phyloP scores from a whole-genome alignment of 2,329 filamentous ascomycete genomes.

The Shiraia sp. region DNA sequence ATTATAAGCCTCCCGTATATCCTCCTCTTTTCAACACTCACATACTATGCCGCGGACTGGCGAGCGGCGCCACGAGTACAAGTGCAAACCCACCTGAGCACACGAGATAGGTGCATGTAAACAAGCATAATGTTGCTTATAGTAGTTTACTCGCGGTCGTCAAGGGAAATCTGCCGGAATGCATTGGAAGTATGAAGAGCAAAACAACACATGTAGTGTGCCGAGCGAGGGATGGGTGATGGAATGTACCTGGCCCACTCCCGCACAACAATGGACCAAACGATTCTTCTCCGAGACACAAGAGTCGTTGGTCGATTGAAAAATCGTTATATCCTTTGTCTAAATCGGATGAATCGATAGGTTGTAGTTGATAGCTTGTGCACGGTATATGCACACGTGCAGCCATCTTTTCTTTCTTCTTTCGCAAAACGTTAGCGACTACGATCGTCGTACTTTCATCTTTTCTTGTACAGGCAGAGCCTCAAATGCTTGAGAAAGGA shows the following conservation, averaged over 20 bases:
- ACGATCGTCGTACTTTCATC: too few relatives aligned
- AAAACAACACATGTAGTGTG: conserved; percentile 24
- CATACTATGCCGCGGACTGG: conserved; percentile 5
- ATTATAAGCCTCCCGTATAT: conserved; percentile 1
- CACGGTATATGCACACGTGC: too few relatives aligned
- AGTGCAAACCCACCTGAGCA: conserved; percentile 15
- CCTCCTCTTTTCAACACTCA: conserved; percentile 21
- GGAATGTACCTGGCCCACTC: conserved; percentile 25
- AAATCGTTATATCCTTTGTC: too few relatives aligned
- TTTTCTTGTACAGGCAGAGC: too few relatives aligned
- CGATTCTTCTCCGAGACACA: too few relatives aligned
- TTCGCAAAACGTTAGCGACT: too few relatives aligned
- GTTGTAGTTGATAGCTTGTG: too few relatives aligned
- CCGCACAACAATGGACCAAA: not conserved
- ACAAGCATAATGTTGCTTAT: conserved; percentile 37
- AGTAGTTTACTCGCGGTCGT: conserved; percentile 37
- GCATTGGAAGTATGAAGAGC: conserved; percentile 32
- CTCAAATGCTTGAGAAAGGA: not conserved
- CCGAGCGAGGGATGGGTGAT: conserved; percentile 27
- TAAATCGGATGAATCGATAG: too few relatives aligned
- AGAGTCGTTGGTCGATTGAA: too few relatives aligned
- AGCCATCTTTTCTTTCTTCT: too few relatives aligned
- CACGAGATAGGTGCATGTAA: conserved; percentile 21
- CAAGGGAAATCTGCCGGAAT: conserved; percentile 43
- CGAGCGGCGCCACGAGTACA: conserved; percentile 23